Percentiles rank a stretch among this genome's conserved stretches.
phyloP scores from a whole-genome alignment of 2,329 filamentous ascomycete genomes.

The Fusarium liriodendri region DNA sequence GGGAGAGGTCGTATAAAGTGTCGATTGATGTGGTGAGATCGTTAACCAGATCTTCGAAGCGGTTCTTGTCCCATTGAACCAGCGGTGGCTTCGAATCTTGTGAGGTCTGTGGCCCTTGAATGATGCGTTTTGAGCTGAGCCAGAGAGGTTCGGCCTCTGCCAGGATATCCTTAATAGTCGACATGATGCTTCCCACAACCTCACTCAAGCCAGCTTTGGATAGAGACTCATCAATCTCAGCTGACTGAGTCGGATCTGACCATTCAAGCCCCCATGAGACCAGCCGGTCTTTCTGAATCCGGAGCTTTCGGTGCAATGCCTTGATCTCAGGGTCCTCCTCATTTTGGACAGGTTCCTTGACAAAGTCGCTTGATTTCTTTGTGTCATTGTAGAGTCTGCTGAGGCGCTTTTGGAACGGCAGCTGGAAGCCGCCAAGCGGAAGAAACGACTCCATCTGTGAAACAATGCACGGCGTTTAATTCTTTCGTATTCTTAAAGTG shows the following conservation, averaged over 20 bases:
- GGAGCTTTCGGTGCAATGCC: conserved; percentile 78
- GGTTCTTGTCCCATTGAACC: conserved; percentile 75
- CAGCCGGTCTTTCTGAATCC: conserved; percentile 83
- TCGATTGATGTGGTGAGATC: conserved; percentile 84
- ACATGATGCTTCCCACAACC: conserved; percentile 81
- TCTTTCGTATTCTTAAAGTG: background rate
- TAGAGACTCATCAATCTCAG: conserved; percentile 77
- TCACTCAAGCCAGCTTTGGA: conserved; percentile 81
- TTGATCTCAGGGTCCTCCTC: conserved; percentile 76
- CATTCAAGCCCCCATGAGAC: conserved; percentile 85
- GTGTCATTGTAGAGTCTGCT: conserved; percentile 84
- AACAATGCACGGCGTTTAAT: background rate
- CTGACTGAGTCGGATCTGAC: conserved; percentile 77
- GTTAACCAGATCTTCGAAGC: conserved; percentile 79
- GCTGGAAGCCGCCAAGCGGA: conserved; percentile 63
- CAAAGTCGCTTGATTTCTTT: conserved; percentile 80
- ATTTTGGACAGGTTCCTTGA: conserved; percentile 72
- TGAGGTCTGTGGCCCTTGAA: conserved; percentile 53
- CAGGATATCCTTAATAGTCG: conserved; percentile 82
- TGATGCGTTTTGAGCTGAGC: conserved; percentile 65
- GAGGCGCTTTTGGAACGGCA: conserved; percentile 71
- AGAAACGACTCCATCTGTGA: conserved; percentile 62
- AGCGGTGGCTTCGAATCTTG: conserved; percentile 66
- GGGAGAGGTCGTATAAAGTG: conserved; percentile 80
- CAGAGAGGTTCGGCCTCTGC: conserved; percentile 81